Evolutionary conservation across 805 yeast genomes (phyloP).

Genomic region (Wickerhamomyces bovis): DNA sequence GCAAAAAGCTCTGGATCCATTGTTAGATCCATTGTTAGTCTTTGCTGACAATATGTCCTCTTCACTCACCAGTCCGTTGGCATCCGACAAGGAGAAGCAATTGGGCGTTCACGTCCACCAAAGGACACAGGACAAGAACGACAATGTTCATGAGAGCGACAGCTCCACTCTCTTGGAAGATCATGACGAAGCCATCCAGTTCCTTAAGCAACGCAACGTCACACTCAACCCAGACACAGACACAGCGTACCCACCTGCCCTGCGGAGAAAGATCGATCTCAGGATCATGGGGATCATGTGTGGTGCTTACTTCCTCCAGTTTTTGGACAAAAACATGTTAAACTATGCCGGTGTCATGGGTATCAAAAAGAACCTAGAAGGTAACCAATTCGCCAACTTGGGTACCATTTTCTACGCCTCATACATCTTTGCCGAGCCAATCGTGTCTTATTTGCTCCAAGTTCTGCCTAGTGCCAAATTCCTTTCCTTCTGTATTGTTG

Average conservation of each 20-base stretch:
- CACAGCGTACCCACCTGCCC: conserved; percentile 13
- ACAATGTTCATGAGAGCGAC: neutral
- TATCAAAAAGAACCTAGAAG: conserved; percentile 40
- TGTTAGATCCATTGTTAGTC: too few species aligned
- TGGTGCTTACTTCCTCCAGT: conserved; percentile 49
- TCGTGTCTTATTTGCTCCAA: conserved; percentile 43
- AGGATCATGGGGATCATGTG: conserved; percentile 45
- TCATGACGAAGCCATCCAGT: conserved; percentile 21
- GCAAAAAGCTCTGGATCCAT: too few species aligned
- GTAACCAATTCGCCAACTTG: conserved; percentile 45
- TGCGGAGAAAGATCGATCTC: conserved; percentile 37
- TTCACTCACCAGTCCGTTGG: neutral
- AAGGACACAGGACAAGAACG: neutral
- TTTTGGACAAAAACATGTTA: conserved; percentile 51
- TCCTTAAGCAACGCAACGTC: conserved; percentile 12
- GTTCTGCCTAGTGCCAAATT: conserved; percentile 48
- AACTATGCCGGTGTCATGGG: conserved; percentile 66
- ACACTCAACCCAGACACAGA: neutral
- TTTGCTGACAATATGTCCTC: neutral
- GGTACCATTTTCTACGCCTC: conserved; percentile 50
- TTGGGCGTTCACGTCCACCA: neutral
- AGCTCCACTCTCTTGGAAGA: neutral
- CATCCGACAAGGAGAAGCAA: neutral
- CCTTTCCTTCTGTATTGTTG: conserved; percentile 37
- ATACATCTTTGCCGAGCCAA: conserved; percentile 48